Base-by-base conservation (phyloP, 169 alveolate species). In the Fabrea salina region DNA sequence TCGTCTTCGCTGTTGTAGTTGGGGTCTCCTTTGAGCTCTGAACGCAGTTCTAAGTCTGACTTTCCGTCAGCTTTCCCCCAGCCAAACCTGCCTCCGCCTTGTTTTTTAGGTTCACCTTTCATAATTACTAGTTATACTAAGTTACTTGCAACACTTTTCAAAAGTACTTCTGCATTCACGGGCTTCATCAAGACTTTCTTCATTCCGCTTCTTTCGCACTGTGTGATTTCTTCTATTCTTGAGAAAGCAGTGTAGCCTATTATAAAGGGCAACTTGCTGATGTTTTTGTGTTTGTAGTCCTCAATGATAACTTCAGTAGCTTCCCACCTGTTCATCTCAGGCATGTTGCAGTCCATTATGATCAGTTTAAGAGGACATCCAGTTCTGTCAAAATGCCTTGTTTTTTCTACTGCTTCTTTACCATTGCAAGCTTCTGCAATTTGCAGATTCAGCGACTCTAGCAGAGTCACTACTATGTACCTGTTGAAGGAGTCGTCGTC, bases 271-370 rank as follows among this genome's bases (percentile, higher is more conserved):
- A 64, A 32, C 16, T 13, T 19, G 3, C 35, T 19, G 5, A 64
- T 64, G 27, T 37, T 33, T 64, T 39, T 35, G 16, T 0, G 11
- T 33, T 33, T 37, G 11, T 64, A 16, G 6, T 1, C 30, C 13
- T 33, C 25, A 0, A 4, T 5, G 19, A 64, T 19, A 0, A 5
- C 19, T 8, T 35, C 41, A 39, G 75, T 64, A 3, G 75, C 37
- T 64, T 64, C 75, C 51, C 75, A 64, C 11, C 75, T 56, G 41
- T 64, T 56, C 3, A 64, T 3, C 5, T 22, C 37, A 4, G 75
- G 75, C 75, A 64, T 64, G 35, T 64, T 56, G n/a, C 75, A 33
- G 19, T 64, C 75, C 75, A 64, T 64, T 64, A 64, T 22, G 27
- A 64, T 64, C 2, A 19, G 41, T 40, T 1, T 22, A 58, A 22